These are phyloP conservation scores for Dioszegia crocea DNA, from an alignment of 768 basidiomycete genomes.

Conservation along the genomic window DNA sequence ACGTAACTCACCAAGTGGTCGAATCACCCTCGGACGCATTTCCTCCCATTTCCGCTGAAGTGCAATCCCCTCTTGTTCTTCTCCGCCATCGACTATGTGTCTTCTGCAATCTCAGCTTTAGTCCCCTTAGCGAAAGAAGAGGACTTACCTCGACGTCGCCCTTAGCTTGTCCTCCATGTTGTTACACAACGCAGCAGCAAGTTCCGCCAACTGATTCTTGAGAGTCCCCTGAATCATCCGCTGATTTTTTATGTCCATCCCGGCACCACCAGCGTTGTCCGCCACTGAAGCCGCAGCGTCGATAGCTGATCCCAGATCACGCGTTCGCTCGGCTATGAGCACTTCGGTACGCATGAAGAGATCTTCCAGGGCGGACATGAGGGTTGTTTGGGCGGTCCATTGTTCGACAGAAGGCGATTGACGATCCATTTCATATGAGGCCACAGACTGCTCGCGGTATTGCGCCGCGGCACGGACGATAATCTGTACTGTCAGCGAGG, in stretches of 20 bases:
- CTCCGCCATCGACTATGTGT: conserved; percentile 48
- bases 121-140: background rate
- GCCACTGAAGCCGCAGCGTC: conserved; percentile 25
- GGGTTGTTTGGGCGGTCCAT: conserved; percentile 71
- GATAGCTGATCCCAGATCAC: conserved; percentile 46
- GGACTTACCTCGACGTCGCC: conserved; percentile 33
- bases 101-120: conserved; percentile 30
- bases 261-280: background rate
- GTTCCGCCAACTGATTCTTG: conserved; percentile 46
- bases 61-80: conserved; percentile 59
- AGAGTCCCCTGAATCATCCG: conserved; percentile 42
- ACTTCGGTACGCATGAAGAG: conserved; percentile 60
- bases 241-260: conserved; percentile 7
- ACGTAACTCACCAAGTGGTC: conserved; percentile 66
- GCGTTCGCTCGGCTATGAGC: conserved; percentile 44
- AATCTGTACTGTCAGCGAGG: conserved; percentile 56
- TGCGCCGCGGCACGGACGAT: conserved; percentile 68
- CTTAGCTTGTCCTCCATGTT: conserved; percentile 47
- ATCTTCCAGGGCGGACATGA: conserved; percentile 66
- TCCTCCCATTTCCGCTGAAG: conserved; percentile 66
- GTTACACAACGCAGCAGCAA: conserved; percentile 48
- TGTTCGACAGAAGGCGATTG: conserved; percentile 58
- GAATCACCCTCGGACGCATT: conserved; percentile 70
- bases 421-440: conserved; percentile 74
- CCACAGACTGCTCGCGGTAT: conserved; percentile 67